Percentiles rank a stretch among this genome's conserved stretches.
Evolutionary conservation across 495 filamentous ascomycete species (phyloP).

Genomic region (Corynascus novoguineensis): DNA sequence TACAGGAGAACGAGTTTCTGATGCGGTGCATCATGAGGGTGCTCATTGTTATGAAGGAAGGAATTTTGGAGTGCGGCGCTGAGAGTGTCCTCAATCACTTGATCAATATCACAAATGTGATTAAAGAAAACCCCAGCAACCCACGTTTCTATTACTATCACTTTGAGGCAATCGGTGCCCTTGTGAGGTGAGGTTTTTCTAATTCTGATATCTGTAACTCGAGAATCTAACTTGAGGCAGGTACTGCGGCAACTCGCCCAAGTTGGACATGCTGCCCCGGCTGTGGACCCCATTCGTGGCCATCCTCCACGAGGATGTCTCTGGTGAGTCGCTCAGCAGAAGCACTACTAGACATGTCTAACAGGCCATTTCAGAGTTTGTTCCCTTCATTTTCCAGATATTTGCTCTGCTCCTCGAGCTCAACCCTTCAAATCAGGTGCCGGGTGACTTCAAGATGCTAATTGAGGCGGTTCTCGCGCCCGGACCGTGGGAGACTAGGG

Average conservation of each 20-base stretch:
- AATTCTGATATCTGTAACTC: not conserved
- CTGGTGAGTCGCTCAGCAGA: slow-evolving; percentile 46
- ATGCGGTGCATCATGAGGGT: slow-evolving; percentile 99
- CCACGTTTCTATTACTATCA: slow-evolving; percentile 98
- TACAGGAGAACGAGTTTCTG: slow-evolving; percentile 97
- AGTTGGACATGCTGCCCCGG: slow-evolving; percentile 65
- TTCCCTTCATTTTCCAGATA: slow-evolving; percentile 94
- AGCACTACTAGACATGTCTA: slow-evolving; percentile 9
- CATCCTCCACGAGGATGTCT: slow-evolving; percentile 73
- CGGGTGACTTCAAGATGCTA: slow-evolving; percentile 69
- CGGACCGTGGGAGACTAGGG: slow-evolving; percentile 77
- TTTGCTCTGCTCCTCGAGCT: slow-evolving; percentile 83
- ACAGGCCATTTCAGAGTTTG: slow-evolving; percentile 61
- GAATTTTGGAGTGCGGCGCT: slow-evolving; percentile 54
- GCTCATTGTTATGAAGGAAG: slow-evolving; percentile 85
- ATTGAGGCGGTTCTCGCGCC: slow-evolving; percentile 70
- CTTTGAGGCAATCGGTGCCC: slow-evolving; percentile 93
- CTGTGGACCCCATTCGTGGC: slow-evolving; percentile 72
- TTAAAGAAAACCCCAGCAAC: slow-evolving; percentile 90
- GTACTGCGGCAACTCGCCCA: slow-evolving; percentile 62
- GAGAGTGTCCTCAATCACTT: slow-evolving; percentile 72
- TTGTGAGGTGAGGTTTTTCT: slow-evolving; percentile 59
- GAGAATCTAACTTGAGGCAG: slow-evolving; percentile 32
- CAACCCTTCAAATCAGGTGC: slow-evolving; percentile 65
- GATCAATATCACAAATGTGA: slow-evolving; percentile 79